phyloP scores from a whole-genome alignment of 2,329 filamentous ascomycete genomes.

The Monosporascus sp. region DNA sequence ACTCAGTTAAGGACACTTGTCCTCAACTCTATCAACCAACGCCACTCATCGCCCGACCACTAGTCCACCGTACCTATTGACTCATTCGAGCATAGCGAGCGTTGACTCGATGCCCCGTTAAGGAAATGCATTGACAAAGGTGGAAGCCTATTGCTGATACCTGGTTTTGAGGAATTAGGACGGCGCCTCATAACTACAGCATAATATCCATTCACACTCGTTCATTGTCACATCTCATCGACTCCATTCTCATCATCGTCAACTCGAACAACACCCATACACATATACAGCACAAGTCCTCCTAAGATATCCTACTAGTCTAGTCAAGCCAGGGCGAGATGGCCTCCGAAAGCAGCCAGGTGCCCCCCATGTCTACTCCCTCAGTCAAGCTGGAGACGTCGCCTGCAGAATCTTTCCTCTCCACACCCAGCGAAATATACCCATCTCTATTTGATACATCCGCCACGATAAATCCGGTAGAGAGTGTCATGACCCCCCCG shows the following conservation, averaged over 20 bases:
- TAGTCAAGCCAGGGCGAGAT: constrained; percentile 23
- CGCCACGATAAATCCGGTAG: constrained; percentile 39
- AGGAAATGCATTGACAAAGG: constrained; percentile 16
- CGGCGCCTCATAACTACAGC: constrained; percentile 28
- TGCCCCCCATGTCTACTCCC: constrained; percentile 29
- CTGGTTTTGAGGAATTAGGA: constrained; percentile 34
- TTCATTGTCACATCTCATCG: constrained; percentile 2
- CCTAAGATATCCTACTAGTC: constrained; percentile 5
- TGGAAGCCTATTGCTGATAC: constrained; percentile 20
- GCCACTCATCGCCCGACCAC: background rate
- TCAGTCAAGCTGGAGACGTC: constrained; percentile 49
- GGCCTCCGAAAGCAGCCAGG: constrained; percentile 32
- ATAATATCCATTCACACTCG: constrained; percentile 6
- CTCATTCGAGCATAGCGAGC: constrained; percentile 3
- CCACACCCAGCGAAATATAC: constrained; percentile 43
- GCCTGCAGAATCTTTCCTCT: constrained; percentile 49
- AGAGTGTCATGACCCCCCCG: constrained; percentile 43
- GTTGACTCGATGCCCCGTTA: constrained; percentile 14
- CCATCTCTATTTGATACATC: constrained; percentile 42
- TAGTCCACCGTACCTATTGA: background rate
- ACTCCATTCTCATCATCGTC: constrained; percentile 6
- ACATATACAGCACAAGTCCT: constrained; percentile 10
- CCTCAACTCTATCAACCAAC: constrained; percentile 8
- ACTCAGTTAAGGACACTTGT: constrained; percentile 14
- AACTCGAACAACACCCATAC: background rate